Percentiles rank a stretch among this genome's conserved stretches.
Conservation (phyloP, 441 rosid species). For the Croton setiger region DNA sequence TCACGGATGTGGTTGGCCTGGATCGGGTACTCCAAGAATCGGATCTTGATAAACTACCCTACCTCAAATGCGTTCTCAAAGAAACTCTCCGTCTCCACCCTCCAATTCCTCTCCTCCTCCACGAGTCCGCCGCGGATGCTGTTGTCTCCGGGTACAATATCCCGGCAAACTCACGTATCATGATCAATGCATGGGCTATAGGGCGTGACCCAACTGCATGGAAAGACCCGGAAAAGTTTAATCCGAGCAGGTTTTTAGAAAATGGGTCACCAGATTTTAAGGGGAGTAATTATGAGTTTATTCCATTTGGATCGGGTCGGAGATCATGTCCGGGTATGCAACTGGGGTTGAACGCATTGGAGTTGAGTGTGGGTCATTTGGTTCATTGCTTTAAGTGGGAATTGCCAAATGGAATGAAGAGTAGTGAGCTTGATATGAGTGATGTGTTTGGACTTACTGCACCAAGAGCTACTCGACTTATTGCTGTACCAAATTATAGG, state of each 20-base stretch:
- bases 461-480: constrained; percentile 56
- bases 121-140: constrained; percentile 46
- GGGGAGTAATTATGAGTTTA: constrained; percentile 55
- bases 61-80: constrained; percentile 54
- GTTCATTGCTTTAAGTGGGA: constrained; percentile 71
- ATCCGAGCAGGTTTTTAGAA: constrained; percentile 49
- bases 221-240: constrained; percentile 53
- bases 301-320: constrained; percentile 78
- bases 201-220: constrained; percentile 56
- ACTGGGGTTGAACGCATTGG: constrained; percentile 61
- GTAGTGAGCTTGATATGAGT: constrained; percentile 55
- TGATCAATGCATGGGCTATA: constrained; percentile 71
- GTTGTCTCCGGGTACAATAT: constrained; percentile 47
- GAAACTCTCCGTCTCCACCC: constrained; percentile 88
- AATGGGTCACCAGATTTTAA: constrained; percentile 49
- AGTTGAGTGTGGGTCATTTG: constrained; percentile 52
- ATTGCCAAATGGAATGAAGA: constrained; percentile 50
- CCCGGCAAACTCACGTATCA: constrained; percentile 50
- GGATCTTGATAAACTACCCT: constrained; percentile 62
- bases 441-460: constrained; percentile 77
- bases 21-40: constrained; percentile 64
- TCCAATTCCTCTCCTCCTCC: constrained; percentile 84
- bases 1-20: constrained; percentile 67
- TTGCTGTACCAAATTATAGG: constrained; percentile 54
- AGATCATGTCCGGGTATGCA: constrained; percentile 90